A percentile compares a stretch with the other conserved stretches of the same genome.
These are phyloP conservation scores for Trichoderma sp. DNA, from an alignment of 2,329 filamentous ascomycete species.

Conservation along the genomic window DNA sequence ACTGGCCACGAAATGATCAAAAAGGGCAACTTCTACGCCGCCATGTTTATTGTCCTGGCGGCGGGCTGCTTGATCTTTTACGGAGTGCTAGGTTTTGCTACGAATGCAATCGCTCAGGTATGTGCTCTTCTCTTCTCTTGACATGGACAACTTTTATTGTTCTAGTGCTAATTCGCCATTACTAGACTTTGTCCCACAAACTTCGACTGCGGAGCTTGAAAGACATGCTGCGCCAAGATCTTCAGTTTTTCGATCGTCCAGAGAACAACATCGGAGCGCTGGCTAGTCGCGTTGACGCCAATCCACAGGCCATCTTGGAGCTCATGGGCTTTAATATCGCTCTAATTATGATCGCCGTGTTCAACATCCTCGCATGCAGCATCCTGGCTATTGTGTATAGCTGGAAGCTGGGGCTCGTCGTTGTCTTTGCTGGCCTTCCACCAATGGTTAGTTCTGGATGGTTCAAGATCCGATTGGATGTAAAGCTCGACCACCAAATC, in stretches of 20 bases:
- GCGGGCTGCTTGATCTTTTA: conserved; percentile 45
- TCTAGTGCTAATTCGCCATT: not conserved
- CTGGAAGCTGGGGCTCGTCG: conserved; percentile 49
- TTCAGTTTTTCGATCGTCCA: conserved; percentile 41
- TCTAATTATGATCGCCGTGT: conserved; percentile 37
- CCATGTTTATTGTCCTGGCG: conserved; percentile 54
- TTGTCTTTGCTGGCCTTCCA: conserved; percentile 43
- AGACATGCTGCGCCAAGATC: conserved; percentile 39
- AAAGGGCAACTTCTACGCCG: conserved; percentile 50
- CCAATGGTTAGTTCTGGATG: conserved; percentile 37
- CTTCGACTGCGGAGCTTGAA: conserved; percentile 32
- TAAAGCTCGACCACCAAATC: conserved; percentile 37
- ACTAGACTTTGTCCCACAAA: conserved; percentile 25
- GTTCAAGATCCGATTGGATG: conserved; percentile 40
- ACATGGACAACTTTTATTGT: not conserved
- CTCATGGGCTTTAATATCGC: conserved; percentile 43
- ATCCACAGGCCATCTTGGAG: conserved; percentile 40
- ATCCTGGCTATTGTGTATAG: conserved; percentile 43
- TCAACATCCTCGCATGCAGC: conserved; percentile 38
- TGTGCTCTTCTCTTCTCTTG: not conserved
- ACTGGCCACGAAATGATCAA: conserved; percentile 32
- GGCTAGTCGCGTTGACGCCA: conserved; percentile 35
- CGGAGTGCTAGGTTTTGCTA: conserved; percentile 36
- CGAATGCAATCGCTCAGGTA: conserved; percentile 35
- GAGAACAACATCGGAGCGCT: conserved; percentile 41